Percentiles rank a stretch among this genome's conserved stretches.
Conservation (phyloP, 495 filamentous ascomycete genomes). For the Penicillium waksmanii region DNA sequence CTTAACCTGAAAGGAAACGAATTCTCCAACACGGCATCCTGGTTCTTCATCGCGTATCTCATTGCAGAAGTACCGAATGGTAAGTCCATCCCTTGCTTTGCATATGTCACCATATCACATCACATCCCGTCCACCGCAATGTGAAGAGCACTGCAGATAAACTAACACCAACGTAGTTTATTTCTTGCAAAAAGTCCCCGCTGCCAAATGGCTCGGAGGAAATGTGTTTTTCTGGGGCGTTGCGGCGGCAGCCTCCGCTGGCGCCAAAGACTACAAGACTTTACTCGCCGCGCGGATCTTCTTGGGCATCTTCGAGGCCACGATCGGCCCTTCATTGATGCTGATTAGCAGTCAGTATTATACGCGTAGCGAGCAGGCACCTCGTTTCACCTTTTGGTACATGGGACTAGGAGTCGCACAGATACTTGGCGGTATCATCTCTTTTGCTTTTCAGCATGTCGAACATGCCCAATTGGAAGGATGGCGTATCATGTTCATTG, state of each 20-base stretch:
- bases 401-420: conserved; percentile 63
- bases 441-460: conserved; percentile 54
- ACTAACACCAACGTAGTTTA: conserved; percentile 18
- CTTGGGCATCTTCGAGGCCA: conserved; percentile 68
- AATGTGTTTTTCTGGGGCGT: conserved; percentile 57
- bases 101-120: not conserved
- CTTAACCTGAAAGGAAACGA: conserved; percentile 54
- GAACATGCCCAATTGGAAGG: conserved; percentile 43
- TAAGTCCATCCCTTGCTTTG: conserved; percentile 22
- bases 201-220: conserved; percentile 55
- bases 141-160: not conserved
- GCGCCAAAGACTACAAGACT: conserved; percentile 20
- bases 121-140: not conserved
- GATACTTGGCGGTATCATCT: conserved; percentile 63
- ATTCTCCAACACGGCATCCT: conserved; percentile 56
- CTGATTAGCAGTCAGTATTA: conserved; percentile 59
- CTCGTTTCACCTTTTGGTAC: conserved; percentile 67
- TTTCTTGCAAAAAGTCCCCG: conserved; percentile 49
- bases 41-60: conserved; percentile 59
- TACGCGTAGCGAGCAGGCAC: conserved; percentile 62
- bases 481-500: conserved; percentile 69
- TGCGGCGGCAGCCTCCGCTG: conserved; percentile 30
- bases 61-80: conserved; percentile 60
- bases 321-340: conserved; percentile 61
- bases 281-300: conserved; percentile 53